phyloP scores from a whole-genome alignment of 1,284 basidiomycete species.

The Leccinum pallidistipes region DNA sequence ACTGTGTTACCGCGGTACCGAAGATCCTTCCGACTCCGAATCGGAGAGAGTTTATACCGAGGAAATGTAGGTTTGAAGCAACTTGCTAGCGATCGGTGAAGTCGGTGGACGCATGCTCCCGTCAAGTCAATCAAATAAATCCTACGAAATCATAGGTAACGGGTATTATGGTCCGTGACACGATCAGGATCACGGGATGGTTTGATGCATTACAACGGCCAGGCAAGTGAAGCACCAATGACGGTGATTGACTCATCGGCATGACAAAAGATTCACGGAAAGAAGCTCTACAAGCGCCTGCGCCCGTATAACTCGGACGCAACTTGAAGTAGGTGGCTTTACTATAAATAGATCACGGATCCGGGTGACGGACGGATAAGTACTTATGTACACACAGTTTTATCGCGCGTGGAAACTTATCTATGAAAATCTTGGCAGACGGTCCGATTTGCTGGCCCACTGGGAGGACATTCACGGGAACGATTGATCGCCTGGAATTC shows the following conservation, averaged over 20 bases:
- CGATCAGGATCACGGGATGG: neutral
- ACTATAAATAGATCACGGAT: neutral
- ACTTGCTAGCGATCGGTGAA: neutral
- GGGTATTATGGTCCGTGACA: neutral
- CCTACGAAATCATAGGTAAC: neutral
- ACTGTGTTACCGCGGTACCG: neutral
- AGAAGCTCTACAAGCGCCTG: neutral
- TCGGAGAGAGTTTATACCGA: neutral
- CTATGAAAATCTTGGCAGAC: neutral
- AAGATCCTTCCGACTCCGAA: neutral
- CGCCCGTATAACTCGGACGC: neutral
- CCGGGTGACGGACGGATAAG: neutral
- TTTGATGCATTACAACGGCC: neutral
- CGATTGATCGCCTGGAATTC: neutral
- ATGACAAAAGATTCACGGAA: neutral
- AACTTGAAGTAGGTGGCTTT: neutral
- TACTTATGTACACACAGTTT: neutral
- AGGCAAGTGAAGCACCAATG: neutral
- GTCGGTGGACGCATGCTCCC: neutral
- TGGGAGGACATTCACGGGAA: neutral
- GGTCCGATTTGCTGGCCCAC: neutral
- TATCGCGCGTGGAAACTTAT: neutral
- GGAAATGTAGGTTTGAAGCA: neutral
- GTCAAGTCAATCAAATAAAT: neutral
- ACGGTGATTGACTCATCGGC: neutral